Evolutionary conservation across 2,329 filamentous ascomycete genomes (phyloP), one percentile per base, ranked within the genome.

Genomic region (Aschersonia sp.): DNA sequence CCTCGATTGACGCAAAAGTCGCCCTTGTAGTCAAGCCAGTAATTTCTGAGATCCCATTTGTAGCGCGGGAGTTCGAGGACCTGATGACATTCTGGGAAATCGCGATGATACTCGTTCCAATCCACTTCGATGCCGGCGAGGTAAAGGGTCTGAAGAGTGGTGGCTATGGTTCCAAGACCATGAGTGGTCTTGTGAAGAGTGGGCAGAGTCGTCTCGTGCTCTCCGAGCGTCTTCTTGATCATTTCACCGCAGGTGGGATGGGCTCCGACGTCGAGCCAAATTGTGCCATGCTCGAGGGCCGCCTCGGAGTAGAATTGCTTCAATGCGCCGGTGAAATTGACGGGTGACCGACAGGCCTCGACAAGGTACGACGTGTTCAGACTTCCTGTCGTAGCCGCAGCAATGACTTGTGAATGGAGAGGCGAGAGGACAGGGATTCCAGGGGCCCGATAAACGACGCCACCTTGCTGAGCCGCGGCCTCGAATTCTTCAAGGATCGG

Each of bases 351-450:
- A 29, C 46, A 35, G 10, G 40, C 40, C 6, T 29, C 38, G 4
- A 31, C 41, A 10, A 47, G n/a, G n/a, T 47, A 47, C 5, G 40
- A 38, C 7, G 42, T 29, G 6, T 43, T 35, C 9, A 47, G 28
- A 7, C 3, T 7, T 9, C 28, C 31, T 1, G 28, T 30, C 1
- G 32, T 41, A 7, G 29, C 40, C 4, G 12, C n/a, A 3, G 40
- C 1, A 3, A 45, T 12, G 29, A 45, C 30, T n/a, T 31, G n/a
- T 2, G 30, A 9, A 2, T 75, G 70, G 1, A 84, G 43, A 74
- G 86, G 78, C 29, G 84, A 89, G 42, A 89, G 72, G 38, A 89
- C 65, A 59, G 79, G 76, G 2, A 82, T 61, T 44, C 4, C 4
- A 5, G 43, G 43, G 7, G n/a, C 43, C 20, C 30, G 43, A n/a